A percentile compares a stretch with the other conserved stretches of the same genome.
Conservation (phyloP, 768 basidiomycete species). For the Strobilomyces confusus region DNA sequence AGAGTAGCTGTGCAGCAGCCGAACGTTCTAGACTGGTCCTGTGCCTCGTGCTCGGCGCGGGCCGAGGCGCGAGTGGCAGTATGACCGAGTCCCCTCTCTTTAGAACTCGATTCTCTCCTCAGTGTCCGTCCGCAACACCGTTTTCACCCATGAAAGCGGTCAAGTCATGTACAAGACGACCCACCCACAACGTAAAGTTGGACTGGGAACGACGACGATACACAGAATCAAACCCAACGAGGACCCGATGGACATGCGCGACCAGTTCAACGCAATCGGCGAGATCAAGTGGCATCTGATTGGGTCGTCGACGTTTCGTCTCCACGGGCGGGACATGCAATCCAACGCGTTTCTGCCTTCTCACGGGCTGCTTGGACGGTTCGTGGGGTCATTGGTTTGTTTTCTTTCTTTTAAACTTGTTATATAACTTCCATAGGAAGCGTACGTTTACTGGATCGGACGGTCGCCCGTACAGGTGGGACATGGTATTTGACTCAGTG, state of each 20-base stretch:
- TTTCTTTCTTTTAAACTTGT: neutral
- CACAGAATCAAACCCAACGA: constrained; percentile 23
- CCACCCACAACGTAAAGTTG: constrained; percentile 6
- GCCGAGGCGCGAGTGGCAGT: too few relatives aligned
- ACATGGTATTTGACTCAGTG: constrained; percentile 13
- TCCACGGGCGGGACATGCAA: constrained; percentile 24
- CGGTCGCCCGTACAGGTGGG: constrained; percentile 33
- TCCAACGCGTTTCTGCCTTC: constrained; percentile 24
- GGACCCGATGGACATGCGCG: constrained; percentile 11
- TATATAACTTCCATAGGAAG: constrained; percentile 11
- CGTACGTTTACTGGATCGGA: constrained; percentile 33
- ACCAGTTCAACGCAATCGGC: constrained; percentile 27
- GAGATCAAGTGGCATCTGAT: constrained; percentile 34
- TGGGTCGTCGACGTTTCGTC: constrained; percentile 28
- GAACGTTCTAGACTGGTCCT: too few relatives aligned
- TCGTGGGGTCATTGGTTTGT: too few relatives aligned
- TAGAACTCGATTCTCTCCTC: constrained; percentile 23
- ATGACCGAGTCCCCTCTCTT: too few relatives aligned
- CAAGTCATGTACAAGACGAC: constrained; percentile 30
- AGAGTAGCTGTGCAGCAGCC: too few relatives aligned
- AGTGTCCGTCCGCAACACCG: constrained; percentile 18
- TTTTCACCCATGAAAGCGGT: constrained; percentile 20
- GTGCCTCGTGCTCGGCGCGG: too few relatives aligned
- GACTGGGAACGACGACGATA: constrained; percentile 21
- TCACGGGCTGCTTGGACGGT: constrained; percentile 13